A percentile compares a stretch with the other conserved stretches of the same genome.
Conservation (phyloP, 108 stramenopile genomes). For the Skeletonema potamos region DNA sequence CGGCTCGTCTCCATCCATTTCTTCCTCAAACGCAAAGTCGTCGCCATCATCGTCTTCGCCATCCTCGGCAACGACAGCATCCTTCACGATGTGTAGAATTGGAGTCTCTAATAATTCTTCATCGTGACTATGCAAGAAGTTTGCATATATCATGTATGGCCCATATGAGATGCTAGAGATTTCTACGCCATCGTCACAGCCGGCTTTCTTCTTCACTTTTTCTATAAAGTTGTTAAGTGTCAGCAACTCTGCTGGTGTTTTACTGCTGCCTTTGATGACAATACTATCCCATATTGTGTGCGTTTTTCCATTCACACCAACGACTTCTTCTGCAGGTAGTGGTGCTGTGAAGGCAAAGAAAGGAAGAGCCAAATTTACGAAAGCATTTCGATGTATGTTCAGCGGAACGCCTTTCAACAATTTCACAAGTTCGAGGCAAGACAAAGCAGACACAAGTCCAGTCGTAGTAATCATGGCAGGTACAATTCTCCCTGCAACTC, state of each 20-base stretch:
- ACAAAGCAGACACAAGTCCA: conserved; percentile 92
- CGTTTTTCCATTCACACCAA: conserved; percentile 56
- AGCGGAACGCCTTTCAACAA: conserved; percentile 79
- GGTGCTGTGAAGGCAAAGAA: conserved; percentile 96
- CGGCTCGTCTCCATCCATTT: conserved; percentile 2
- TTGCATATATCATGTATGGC: conserved; percentile 82
- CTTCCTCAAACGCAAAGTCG: conserved; percentile 19
- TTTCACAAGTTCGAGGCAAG: conserved; percentile 93
- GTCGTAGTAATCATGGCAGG: conserved; percentile 99
- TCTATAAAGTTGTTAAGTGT: conserved; percentile 56
- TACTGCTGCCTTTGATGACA: conserved; percentile 64
- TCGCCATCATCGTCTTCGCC: conserved; percentile 57
- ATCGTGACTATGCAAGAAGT: conserved; percentile 81
- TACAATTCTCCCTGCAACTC: conserved; percentile 96
- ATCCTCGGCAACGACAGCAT: conserved; percentile 58
- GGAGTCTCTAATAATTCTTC: conserved; percentile 58
- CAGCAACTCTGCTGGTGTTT: conserved; percentile 48
- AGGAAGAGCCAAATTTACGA: conserved; percentile 92
- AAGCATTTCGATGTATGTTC: conserved; percentile 85
- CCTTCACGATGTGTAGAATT: conserved; percentile 58
- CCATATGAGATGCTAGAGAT: conserved; percentile 72
- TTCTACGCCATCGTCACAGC: conserved; percentile 48
- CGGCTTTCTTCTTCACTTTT: conserved; percentile 54
- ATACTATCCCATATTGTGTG: conserved; percentile 95
- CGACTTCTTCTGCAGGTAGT: conserved; percentile 70